Evolutionary conservation across 768 basidiomycete genomes (phyloP).

Genomic region (Hygrophoropsis aurantiaca): DNA sequence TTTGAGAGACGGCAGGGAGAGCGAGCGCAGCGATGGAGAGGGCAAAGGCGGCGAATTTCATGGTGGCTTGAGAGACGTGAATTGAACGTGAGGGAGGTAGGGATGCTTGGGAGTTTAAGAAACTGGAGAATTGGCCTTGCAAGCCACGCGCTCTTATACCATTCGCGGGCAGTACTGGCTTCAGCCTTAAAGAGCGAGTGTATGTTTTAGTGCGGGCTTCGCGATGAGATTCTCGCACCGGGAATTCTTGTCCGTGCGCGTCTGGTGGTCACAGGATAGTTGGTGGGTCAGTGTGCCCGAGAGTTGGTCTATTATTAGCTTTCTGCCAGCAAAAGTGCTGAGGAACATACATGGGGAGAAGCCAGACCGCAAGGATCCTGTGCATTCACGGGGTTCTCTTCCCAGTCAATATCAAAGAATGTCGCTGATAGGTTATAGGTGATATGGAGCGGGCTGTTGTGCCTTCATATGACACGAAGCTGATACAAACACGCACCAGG

Average conservation of each 20-base stretch:
- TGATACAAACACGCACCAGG: too few species aligned
- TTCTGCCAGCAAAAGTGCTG: too few species aligned
- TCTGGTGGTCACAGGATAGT: constrained; percentile 7
- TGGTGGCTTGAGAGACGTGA: constrained; percentile 3
- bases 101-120: background rate
- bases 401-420: too few species aligned
- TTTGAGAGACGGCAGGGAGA: constrained; percentile 16
- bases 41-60: constrained; percentile 23
- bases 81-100: background rate
- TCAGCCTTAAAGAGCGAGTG: background rate
- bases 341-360: too few species aligned
- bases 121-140: background rate
- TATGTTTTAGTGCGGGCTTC: background rate
- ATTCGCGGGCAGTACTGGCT: background rate
- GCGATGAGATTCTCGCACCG: constrained; percentile 3
- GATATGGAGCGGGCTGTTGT: too few species aligned
- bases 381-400: too few species aligned
- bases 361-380: too few species aligned
- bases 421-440: too few species aligned
- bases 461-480: too few species aligned
- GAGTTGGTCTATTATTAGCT: constrained; percentile 6
- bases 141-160: constrained; percentile 14
- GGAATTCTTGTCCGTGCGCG: background rate
- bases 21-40: constrained; percentile 10
- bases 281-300: background rate